phyloP scores from a whole-genome alignment of 2,329 filamentous ascomycete genomes.

The Diaporthe amygdali region DNA sequence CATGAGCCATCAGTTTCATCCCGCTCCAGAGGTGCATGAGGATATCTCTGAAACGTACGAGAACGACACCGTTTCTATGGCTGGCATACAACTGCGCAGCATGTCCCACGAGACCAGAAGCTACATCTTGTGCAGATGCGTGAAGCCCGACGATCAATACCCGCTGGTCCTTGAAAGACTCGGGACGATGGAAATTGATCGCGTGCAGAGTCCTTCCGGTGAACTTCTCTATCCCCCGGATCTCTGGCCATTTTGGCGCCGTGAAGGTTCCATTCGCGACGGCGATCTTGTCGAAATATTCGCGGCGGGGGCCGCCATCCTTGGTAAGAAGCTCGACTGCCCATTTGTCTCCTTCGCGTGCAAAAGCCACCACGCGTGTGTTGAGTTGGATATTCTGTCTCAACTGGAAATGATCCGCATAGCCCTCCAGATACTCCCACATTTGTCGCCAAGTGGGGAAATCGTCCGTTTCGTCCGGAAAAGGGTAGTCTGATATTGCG shows the following conservation, averaged over 20 bases:
- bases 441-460: slow-evolving; percentile 22
- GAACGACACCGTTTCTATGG: background rate
- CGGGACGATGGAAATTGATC: slow-evolving; percentile 18
- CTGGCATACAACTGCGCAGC: slow-evolving; percentile 21
- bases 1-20: background rate
- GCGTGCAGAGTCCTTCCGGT: slow-evolving; percentile 15
- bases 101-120: background rate
- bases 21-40: background rate
- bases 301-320: background rate
- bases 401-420: slow-evolving; percentile 23
- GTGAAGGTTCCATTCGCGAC: slow-evolving; percentile 2
- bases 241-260: background rate
- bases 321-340: background rate
- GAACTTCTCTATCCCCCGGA: slow-evolving; percentile 21
- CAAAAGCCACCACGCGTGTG: background rate
- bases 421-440: slow-evolving; percentile 4
- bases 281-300: slow-evolving; percentile 3
- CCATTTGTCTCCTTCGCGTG: background rate
- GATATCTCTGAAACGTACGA: background rate
- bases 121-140: slow-evolving; percentile 23
- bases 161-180: slow-evolving; percentile 18
- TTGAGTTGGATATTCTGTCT: background rate
- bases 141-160: slow-evolving; percentile 24
- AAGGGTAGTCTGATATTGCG: slow-evolving; percentile 23
- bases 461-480: slow-evolving; percentile 10